Evolutionary conservation across 345 rosid genomes (phyloP), one percentile per base, ranked within the genome.

Genomic region (Erucastrum elatum): DNA sequence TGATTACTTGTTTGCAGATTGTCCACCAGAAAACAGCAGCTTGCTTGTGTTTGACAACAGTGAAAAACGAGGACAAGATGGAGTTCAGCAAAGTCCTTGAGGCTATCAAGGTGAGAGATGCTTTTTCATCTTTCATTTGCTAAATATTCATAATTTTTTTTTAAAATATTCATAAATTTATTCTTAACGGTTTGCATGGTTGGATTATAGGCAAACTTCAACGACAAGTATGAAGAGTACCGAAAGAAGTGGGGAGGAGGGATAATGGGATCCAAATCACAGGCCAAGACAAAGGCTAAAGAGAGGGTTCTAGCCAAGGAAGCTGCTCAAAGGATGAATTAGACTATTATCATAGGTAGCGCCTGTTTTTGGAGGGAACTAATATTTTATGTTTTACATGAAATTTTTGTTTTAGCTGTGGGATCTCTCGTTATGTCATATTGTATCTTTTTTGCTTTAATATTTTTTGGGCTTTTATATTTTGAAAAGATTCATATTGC

Each of bases 231-330:
- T 10, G 95, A 90, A 0, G 93, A 88, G 82, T 77, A 86, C 80
- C 81, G 94, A 13, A 90, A 92, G 86, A 92, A 83, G 83, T 92
- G 95, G 94, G 95, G 95, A 4, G 94, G 97, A 13, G 95, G 97
- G 1, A 86, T 90, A 26, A 92, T 90, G 97, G 97, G 97, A 2
- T 87, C 95, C n/a, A 92, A 92, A 79, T 90, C 97, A 2, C 92
- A 88, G 85, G 92, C 95, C 27, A 88, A 84, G 80, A 88, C 90
- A 63, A 90, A 89, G 77, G 95, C 97, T 6, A 88, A 82, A 66
- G 91, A 92, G 77, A 89, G 78, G 64, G 10, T 92, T 41, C 65
- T 90, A 11, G 96, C 95, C 6, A 90, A 89, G 86, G 94, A 92
- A 66, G 88, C 87, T 33, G 93, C 95, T 4, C 92, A 92, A 41